phyloP scores from a whole-genome alignment of 352 stramenopile species.

The Phytophthora palmivora region DNA sequence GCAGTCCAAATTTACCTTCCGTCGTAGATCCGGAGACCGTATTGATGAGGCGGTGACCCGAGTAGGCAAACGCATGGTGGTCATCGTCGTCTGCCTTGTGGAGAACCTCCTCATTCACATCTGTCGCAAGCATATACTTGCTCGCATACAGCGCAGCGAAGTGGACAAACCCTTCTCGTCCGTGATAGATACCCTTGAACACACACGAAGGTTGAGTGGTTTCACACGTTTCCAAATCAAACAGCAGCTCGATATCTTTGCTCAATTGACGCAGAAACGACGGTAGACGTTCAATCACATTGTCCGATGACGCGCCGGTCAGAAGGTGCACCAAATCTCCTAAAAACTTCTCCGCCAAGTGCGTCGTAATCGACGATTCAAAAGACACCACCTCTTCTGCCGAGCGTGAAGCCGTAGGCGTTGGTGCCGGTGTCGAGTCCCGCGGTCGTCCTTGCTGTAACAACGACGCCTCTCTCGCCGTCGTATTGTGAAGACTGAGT shows the following conservation, averaged over 20 bases:
- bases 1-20: conserved; percentile 73
- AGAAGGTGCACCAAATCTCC: conserved; percentile 67
- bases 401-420: conserved; percentile 25
- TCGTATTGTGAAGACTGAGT: conserved; percentile 57
- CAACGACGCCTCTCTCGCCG: conserved; percentile 49
- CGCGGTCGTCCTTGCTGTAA: conserved; percentile 49
- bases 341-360: conserved; percentile 78
- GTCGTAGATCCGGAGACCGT: conserved; percentile 82
- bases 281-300: conserved; percentile 64
- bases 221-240: conserved; percentile 84
- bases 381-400: conserved; percentile 56
- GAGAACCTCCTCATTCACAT: conserved; percentile 53
- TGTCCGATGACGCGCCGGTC: conserved; percentile 42
- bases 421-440: conserved; percentile 27
- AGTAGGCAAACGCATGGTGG: conserved; percentile 71
- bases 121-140: conserved; percentile 76
- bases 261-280: conserved; percentile 81
- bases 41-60: conserved; percentile 69
- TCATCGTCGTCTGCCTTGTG: conserved; percentile 79
- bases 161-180: conserved; percentile 86
- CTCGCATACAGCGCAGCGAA: conserved; percentile 82
- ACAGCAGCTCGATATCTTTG: conserved; percentile 87
- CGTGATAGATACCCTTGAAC: conserved; percentile 90
- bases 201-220: conserved; percentile 78
- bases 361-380: conserved; percentile 72